Evolutionary conservation across 352 stramenopile genomes (phyloP), one percentile per base, ranked within the genome.

Genomic region (Pythium rhizo-oryzae): DNA sequence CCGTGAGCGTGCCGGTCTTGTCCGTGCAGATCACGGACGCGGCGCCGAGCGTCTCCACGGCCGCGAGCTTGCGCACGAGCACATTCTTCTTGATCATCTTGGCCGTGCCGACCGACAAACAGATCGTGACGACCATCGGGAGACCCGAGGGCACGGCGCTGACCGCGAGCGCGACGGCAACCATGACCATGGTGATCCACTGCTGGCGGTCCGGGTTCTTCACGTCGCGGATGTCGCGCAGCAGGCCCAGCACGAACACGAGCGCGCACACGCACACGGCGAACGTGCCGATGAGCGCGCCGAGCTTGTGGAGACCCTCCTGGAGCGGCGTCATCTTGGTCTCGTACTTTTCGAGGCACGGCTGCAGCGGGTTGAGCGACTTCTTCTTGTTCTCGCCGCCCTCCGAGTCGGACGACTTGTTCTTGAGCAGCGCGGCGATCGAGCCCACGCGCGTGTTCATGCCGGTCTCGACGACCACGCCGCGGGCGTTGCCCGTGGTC

Each of bases 1-100:
- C 85, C 0, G 96, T 99, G 16, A 99, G 73, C 16, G 96, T 99
- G 11, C 96, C 96, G 0, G 96, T 99, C 81, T 99, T 99, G 75
- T 99, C 96, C 0, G 85, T 92, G 53, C 84, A 98, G 56, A 97
- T 96, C 0, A 98, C 92, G 8, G 92, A 97, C 1, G 93, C 95
- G 7, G 95, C 91, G 16, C 88, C 92, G 54, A 98, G 90, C 30
- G 82, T 92, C 67, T 92, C 78, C 15, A 93, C 80, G 9, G 93
- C 83, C 8, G 89, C 82, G 28, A 97, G 79, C 65, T 97, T 96
- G 55, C 91, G 89, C 8, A 97, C 85, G 0, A 96, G 80, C 41
- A 92, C 87, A 64, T 93, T 80, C 66, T 90, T 86, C 54, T 79
- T 79, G 37, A 89, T 74, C 88, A 96, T 95, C 24, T 81, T 75